Conservation (phyloP, 169 alveolate genomes). For the Besnoitia besnoiti region DNA sequence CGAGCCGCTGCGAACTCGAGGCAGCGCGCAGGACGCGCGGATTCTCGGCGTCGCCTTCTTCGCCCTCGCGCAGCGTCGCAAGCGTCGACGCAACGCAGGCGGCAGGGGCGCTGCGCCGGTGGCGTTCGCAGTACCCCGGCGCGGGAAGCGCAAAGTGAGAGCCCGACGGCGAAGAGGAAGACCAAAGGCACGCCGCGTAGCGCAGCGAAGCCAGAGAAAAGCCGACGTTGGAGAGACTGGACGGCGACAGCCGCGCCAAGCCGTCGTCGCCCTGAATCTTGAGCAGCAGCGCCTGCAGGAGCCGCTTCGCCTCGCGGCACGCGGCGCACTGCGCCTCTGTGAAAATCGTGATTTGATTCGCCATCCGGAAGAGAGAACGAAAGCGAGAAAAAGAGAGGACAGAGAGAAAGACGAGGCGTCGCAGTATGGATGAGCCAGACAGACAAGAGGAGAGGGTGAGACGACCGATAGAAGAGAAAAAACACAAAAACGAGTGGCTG, state of each 20-base stretch:
- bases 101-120: too few species aligned
- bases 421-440: background rate
- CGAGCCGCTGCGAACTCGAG: too few species aligned
- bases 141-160: background rate
- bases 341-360: constrained; percentile 23
- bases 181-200: background rate
- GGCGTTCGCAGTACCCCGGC: too few species aligned
- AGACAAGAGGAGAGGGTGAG: background rate
- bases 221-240: too few species aligned
- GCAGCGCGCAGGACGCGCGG: too few species aligned
- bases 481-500: too few species aligned
- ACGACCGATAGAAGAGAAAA: background rate
- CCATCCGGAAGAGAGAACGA: background rate
- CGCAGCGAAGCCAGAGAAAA: background rate
- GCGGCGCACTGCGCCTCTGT: constrained; percentile 6
- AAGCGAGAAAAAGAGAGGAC: background rate
- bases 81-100: too few species aligned
- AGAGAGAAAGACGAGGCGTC: background rate
- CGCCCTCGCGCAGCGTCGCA: too few species aligned
- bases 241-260: too few species aligned
- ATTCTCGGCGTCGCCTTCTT: too few species aligned
- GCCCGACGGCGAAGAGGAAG: background rate
- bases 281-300: background rate
- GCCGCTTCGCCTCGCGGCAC: background rate
- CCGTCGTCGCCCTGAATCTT: background rate